Conservation (phyloP, 148 eudicot genomes). For the Vaccinium corymbosum region DNA sequence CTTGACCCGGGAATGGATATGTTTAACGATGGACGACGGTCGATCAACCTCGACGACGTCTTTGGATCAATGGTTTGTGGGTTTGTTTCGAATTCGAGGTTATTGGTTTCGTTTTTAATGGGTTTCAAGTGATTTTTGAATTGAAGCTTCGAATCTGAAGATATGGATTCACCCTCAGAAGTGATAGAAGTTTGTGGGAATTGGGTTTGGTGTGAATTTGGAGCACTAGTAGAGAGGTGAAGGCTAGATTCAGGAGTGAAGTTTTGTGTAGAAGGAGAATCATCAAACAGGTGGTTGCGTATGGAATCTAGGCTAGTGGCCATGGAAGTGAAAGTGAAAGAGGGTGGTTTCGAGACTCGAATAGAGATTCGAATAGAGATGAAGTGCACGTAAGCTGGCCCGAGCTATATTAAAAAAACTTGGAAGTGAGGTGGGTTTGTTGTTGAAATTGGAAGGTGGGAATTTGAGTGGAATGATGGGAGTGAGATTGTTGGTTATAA, state of each 20-base stretch:
- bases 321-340: neutral
- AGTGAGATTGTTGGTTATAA: neutral
- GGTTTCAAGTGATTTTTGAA: neutral
- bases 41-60: conserved; percentile 3
- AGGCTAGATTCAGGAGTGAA: neutral
- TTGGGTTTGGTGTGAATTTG: neutral
- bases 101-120: neutral
- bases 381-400: neutral
- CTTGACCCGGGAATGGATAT: conserved; percentile 17
- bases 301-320: conserved; percentile 19
- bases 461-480: neutral
- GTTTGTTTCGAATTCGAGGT: conserved; percentile 15
- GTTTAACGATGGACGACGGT: conserved; percentile 27
- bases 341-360: neutral
- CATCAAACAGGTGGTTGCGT: conserved; percentile 30
- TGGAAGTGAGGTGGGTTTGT: neutral
- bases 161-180: neutral
- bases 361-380: neutral
- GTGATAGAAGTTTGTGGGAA: neutral
- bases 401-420: neutral
- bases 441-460: neutral
- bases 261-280: conserved; percentile 8
- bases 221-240: neutral
- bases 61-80: neutral
- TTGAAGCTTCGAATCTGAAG: neutral